These are phyloP conservation scores for Hypoxylon perforatum DNA, from an alignment of 495 filamentous ascomycete genomes.

Conservation along the genomic window DNA sequence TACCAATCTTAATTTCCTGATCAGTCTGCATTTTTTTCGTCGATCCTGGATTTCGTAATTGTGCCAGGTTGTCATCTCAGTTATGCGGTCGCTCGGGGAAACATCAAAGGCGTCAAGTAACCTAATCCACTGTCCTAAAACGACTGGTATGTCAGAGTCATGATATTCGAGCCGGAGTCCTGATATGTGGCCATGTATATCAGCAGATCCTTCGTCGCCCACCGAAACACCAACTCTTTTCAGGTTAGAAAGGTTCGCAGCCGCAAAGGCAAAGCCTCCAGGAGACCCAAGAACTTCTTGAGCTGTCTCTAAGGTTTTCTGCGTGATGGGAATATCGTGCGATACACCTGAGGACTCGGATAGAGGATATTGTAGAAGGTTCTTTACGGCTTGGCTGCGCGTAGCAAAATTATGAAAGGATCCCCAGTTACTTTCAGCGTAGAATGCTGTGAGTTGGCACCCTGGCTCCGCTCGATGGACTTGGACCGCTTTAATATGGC, in stretches of 20 bases:
- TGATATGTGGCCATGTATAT: slow-evolving; percentile 1
- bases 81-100: slow-evolving; percentile 7
- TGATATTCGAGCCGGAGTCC: slow-evolving; percentile 23
- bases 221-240: slow-evolving; percentile 15
- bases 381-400: not conserved
- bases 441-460: slow-evolving; percentile 2
- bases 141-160: slow-evolving; percentile 4
- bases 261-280: slow-evolving; percentile 9
- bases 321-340: slow-evolving; percentile 10
- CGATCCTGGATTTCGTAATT: slow-evolving; percentile 12
- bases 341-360: not conserved
- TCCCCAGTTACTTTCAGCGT: slow-evolving; percentile 10
- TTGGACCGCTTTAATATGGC: not conserved
- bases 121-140: slow-evolving; percentile 15
- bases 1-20: not conserved
- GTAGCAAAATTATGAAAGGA: slow-evolving; percentile 7
- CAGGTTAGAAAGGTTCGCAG: slow-evolving; percentile 2
- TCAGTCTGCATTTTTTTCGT: slow-evolving; percentile 12
- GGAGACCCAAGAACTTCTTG: slow-evolving; percentile 7
- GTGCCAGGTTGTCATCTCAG: slow-evolving; percentile 20
- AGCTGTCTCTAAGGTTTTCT: not conserved
- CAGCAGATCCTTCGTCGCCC: not conserved
- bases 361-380: not conserved
- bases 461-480: slow-evolving; percentile 1
- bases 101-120: slow-evolving; percentile 9